These are phyloP conservation scores for sunflower (Helianthus annuus) DNA, from an alignment of 129 eudicot genomes.

Conservation along the genomic window HanXRQr2.0-SUNRISE NC_035447.2:15559457-15559956, in stretches of 20 bases:
- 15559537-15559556: too few species aligned
- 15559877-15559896: conserved; percentile 57
- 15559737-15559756: background rate
- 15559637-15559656: conserved; percentile 28
- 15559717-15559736: background rate
- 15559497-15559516: too few species aligned
- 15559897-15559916: conserved; percentile 44
- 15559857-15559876: conserved; percentile 37
- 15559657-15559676: background rate
- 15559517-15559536: too few species aligned
- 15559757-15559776: conserved; percentile 12
- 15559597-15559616: conserved; percentile 14
- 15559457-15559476: too few species aligned
- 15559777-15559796: conserved; percentile 19
- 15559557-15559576: too few species aligned
- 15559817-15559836: conserved; percentile 37
- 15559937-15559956: background rate
- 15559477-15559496: too few species aligned
- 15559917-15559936: background rate
- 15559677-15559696: conserved; percentile 9
- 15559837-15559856: conserved; percentile 35
- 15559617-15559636: conserved; percentile 12
- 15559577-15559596: conserved; percentile 18
- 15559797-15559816: conserved; percentile 42
- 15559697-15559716: background rate